These are phyloP conservation scores for Pseudoneurospora amorphoporcata DNA, from an alignment of 495 filamentous ascomycete species.

Conservation along the genomic window DNA sequence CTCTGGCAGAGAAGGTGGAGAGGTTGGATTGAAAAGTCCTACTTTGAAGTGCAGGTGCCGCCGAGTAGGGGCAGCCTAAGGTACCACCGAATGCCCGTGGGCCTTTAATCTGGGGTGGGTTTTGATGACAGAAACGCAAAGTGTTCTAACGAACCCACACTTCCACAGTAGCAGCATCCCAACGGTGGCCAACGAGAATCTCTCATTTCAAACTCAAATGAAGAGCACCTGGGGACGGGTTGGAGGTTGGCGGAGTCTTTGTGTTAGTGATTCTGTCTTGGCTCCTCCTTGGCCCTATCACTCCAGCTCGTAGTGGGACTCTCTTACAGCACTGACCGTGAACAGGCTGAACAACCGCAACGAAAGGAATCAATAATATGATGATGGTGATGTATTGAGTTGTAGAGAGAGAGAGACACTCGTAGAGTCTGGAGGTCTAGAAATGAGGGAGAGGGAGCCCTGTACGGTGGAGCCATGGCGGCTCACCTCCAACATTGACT, in stretches of 20 bases:
- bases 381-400: too few species aligned
- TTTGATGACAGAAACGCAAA: not conserved
- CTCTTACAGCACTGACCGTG: not conserved
- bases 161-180: not conserved
- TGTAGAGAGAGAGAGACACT: too few species aligned
- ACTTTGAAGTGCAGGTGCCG: not conserved
- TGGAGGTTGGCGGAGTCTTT: not conserved
- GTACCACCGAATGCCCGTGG: not conserved
- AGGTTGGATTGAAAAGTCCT: not conserved
- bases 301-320: not conserved
- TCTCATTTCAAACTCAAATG: not conserved
- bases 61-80: not conserved
- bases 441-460: too few species aligned
- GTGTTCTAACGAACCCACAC: not conserved
- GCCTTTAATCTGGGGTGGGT: not conserved
- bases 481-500: not conserved
- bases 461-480: too few species aligned
- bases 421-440: too few species aligned
- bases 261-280: not conserved
- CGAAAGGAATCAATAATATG: too few species aligned
- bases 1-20: not conserved
- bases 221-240: not conserved
- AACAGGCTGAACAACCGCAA: too few species aligned
- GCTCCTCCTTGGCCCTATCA: conserved; percentile 5
- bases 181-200: not conserved